Evolutionary conservation across 768 basidiomycete genomes (phyloP).

Genomic region (Cantharellus cinnabarinus): DNA sequence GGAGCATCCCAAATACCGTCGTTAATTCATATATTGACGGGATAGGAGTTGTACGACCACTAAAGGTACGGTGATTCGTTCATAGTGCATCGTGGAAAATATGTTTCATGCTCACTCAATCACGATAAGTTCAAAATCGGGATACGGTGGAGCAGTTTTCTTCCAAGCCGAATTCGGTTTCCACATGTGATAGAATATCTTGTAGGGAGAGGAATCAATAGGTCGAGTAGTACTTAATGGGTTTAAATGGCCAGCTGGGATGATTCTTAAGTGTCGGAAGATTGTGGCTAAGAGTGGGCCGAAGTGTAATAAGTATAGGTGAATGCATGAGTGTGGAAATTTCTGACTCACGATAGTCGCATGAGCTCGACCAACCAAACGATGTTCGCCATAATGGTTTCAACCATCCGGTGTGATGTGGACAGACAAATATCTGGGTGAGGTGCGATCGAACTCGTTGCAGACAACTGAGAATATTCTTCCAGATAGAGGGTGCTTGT

Average conservation of each 20-base stretch:
- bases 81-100: background rate
- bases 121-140: conserved; percentile 75
- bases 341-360: background rate
- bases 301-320: background rate
- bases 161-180: conserved; percentile 76
- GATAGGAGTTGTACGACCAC: conserved; percentile 64
- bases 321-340: background rate
- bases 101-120: conserved; percentile 40
- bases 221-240: conserved; percentile 23
- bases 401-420: background rate
- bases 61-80: conserved; percentile 15
- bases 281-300: conserved; percentile 30
- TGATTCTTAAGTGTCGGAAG: conserved; percentile 49
- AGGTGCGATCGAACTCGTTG: background rate
- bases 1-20: conserved; percentile 47
- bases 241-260: conserved; percentile 40
- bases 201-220: conserved; percentile 34
- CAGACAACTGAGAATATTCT: background rate
- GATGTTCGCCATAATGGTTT: background rate
- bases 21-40: conserved; percentile 64
- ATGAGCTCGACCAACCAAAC: background rate
- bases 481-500: background rate
- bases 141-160: conserved; percentile 51
- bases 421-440: background rate
- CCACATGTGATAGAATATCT: conserved; percentile 76